Conservation (phyloP, 805 yeast species). For the Nakazawaea peltata region DNA sequence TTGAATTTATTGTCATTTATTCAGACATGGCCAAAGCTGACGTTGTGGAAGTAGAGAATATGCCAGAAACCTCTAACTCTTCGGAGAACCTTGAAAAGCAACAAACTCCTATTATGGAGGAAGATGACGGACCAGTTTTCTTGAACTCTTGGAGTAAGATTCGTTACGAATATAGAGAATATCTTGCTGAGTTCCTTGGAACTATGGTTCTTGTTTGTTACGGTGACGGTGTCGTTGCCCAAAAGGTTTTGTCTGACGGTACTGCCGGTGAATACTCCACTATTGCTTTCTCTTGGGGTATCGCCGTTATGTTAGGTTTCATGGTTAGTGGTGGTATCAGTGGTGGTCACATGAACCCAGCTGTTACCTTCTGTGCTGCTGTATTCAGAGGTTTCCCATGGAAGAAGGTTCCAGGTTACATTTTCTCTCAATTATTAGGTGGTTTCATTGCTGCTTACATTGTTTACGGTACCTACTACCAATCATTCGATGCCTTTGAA, state of each 20-base stretch:
- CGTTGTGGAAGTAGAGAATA: slow-evolving; percentile 5
- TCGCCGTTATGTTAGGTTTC: slow-evolving; percentile 45
- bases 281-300: slow-evolving; percentile 43
- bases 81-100: slow-evolving; percentile 1
- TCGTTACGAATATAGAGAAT: slow-evolving; percentile 32
- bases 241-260: slow-evolving; percentile 28
- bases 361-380: slow-evolving; percentile 39
- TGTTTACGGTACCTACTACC: slow-evolving; percentile 35
- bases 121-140: slow-evolving; percentile 9
- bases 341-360: slow-evolving; percentile 53
- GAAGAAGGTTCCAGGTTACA: slow-evolving; percentile 36
- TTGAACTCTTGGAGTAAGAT: slow-evolving; percentile 22
- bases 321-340: slow-evolving; percentile 45
- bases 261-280: slow-evolving; percentile 32
- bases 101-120: neutral
- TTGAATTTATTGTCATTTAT: no score
- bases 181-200: slow-evolving; percentile 45
- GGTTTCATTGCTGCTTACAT: slow-evolving; percentile 38
- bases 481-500: slow-evolving; percentile 28
- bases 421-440: slow-evolving; percentile 40
- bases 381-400: slow-evolving; percentile 45
- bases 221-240: slow-evolving; percentile 44
- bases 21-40: slow-evolving; percentile 8
- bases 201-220: slow-evolving; percentile 34
- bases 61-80: slow-evolving; percentile 6